These are phyloP conservation scores for Cryptococcus sp. DNA, from an alignment of 1,284 basidiomycete species.

Conservation along the genomic window DNA sequence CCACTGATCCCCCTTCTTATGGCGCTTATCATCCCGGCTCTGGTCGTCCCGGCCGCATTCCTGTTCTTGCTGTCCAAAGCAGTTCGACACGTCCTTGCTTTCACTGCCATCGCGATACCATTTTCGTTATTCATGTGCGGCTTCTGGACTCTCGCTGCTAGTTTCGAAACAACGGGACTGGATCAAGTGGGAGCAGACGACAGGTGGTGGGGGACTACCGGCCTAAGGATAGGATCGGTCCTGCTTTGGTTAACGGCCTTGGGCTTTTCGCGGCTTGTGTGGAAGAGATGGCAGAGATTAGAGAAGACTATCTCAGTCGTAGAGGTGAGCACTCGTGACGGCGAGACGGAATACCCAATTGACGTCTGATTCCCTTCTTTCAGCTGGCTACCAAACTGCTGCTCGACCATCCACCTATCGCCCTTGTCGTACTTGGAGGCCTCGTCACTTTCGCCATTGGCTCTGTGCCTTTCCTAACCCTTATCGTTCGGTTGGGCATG, in stretches of 20 bases:
- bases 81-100: slow-evolving; percentile 76
- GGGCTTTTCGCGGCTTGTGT: slow-evolving; percentile 70
- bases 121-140: slow-evolving; percentile 76
- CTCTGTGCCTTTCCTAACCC: slow-evolving; percentile 80
- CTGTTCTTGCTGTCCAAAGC: slow-evolving; percentile 75
- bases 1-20: slow-evolving; percentile 82
- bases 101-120: slow-evolving; percentile 77
- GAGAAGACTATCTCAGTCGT: slow-evolving; percentile 66
- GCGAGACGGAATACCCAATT: neutral
- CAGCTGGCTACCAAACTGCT: slow-evolving; percentile 74
- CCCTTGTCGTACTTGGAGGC: slow-evolving; percentile 75
- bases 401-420: slow-evolving; percentile 74
- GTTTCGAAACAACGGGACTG: slow-evolving; percentile 78
- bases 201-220: slow-evolving; percentile 63
- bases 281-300: slow-evolving; percentile 62
- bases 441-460: slow-evolving; percentile 70
- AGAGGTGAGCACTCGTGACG: slow-evolving; percentile 54
- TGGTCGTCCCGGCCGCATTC: slow-evolving; percentile 71
- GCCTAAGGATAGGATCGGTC: slow-evolving; percentile 74
- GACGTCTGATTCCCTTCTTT: slow-evolving; percentile 1
- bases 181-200: slow-evolving; percentile 69
- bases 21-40: slow-evolving; percentile 72
- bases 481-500: slow-evolving; percentile 77
- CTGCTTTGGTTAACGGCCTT: slow-evolving; percentile 71
- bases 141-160: slow-evolving; percentile 83